phyloP scores from a whole-genome alignment of 345 rosid genomes.

The Raphanus raphanistrum region DNA sequence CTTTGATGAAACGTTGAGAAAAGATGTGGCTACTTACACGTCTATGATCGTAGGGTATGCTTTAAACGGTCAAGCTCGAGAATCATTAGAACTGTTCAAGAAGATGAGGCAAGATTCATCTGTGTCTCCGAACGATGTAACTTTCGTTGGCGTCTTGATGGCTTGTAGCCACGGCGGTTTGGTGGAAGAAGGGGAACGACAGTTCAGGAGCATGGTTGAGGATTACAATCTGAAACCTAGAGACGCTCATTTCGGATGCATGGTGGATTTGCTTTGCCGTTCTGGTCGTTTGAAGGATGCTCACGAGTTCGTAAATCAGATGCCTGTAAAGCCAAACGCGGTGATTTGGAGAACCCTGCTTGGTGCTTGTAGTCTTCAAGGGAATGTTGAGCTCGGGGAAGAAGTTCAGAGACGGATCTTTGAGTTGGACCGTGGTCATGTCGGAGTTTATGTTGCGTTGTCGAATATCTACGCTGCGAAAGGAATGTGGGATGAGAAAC shows the following conservation, averaged over 20 bases:
- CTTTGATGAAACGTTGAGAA: constrained; percentile 33
- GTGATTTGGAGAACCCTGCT: constrained; percentile 46
- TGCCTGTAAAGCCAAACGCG: constrained; percentile 35
- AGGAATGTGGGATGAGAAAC: constrained; percentile 47
- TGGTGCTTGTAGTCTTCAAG: constrained; percentile 37
- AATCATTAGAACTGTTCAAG: constrained; percentile 37
- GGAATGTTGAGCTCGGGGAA: constrained; percentile 36
- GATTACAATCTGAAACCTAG: constrained; percentile 46
- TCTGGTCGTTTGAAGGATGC: constrained; percentile 44
- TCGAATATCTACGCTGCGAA: constrained; percentile 46
- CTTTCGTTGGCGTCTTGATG: constrained; percentile 49
- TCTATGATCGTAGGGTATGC: constrained; percentile 46
- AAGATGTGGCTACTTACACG: constrained; percentile 47
- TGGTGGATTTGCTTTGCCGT: constrained; percentile 44
- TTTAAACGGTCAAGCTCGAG: constrained; percentile 43
- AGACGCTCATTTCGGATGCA: constrained; percentile 46
- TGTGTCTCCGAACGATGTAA: constrained; percentile 44
- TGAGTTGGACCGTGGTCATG: constrained; percentile 35
- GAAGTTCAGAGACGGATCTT: constrained; percentile 34
- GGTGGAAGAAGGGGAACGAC: constrained; percentile 41
- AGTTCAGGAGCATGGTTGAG: constrained; percentile 39
- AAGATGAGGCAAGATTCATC: constrained; percentile 31
- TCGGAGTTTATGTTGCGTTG: constrained; percentile 40
- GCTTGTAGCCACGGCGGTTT: constrained; percentile 50
- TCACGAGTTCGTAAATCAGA: constrained; percentile 32